phyloP scores from a whole-genome alignment of 2,329 filamentous ascomycete species.

The Alternaria arbusti region DNA sequence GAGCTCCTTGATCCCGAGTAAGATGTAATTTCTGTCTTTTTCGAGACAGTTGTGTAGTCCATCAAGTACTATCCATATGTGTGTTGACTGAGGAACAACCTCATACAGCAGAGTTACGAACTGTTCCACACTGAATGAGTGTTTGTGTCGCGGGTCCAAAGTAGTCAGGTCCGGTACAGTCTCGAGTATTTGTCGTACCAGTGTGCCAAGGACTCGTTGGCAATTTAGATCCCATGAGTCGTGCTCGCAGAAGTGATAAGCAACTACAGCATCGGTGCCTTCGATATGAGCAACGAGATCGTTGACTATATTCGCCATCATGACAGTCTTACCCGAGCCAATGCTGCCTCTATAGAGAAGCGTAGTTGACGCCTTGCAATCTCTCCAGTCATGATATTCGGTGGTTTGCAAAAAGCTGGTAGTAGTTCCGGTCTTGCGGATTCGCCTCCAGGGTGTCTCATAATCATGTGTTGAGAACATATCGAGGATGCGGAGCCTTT shows the following conservation, averaged over 20 bases:
- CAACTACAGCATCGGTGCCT: background rate
- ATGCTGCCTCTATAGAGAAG: background rate
- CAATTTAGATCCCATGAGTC: background rate
- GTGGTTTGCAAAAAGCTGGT: background rate
- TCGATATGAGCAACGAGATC: background rate
- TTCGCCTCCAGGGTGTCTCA: background rate
- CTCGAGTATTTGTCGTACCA: background rate
- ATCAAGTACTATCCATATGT: conserved; percentile 24
- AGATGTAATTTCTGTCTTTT: conserved; percentile 14
- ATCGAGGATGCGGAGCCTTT: conserved; percentile 11
- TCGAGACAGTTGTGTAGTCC: conserved; percentile 44
- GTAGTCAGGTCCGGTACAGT: conserved; percentile 18
- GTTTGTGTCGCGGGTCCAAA: conserved; percentile 11
- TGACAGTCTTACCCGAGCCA: background rate
- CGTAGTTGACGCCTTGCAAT: background rate
- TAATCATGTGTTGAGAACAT: conserved; percentile 28
- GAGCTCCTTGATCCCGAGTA: conserved; percentile 24
- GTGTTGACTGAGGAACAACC: conserved; percentile 32
- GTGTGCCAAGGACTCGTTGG: background rate
- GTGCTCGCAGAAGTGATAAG: background rate
- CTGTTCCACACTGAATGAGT: background rate
- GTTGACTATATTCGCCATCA: background rate
- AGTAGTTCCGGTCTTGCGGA: background rate
- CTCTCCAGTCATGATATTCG: background rate
- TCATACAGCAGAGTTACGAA: conserved; percentile 17